Base-by-base conservation (phyloP, 148 eudicot species). In the Fagopyrum tataricum region DNA sequence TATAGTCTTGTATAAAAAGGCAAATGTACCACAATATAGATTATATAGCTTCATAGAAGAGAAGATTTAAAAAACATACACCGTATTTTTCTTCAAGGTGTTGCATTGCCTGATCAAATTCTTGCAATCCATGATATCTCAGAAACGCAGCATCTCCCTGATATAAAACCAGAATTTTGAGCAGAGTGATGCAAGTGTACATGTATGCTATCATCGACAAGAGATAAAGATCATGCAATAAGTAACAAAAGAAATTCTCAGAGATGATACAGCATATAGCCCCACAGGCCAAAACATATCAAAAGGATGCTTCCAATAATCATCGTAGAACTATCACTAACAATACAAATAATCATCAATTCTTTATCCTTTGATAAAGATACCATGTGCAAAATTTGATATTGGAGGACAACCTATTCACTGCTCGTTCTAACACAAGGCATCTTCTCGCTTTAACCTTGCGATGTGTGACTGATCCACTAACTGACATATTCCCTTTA, bases 141-240 rank as follows among this genome's bases (percentile, higher is more conserved):
- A 96, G 79, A 84, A 83, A 96, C 0, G 86, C 82, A 76, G 99
- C 96, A 90, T 96, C 99, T 17, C 97, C 99, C 99, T 96, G 86
- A 41, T 72, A 37, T 4, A 46, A 3, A 46, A 79, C 23, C 51
- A 74, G 40, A 78, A 3, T 13, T 12, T 64, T 20, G 5, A 14
- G 69, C 15, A 64, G 5, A 37, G 6, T 64, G 69, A 64, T 64
- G 69, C 62, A 64, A 10, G 41, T 64, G 44, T 15, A 64, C 44
- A 64, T 31, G 39, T 26, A 37, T 37, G 69, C 43, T 64, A 64
- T 31, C 69, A 64, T 0, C 44, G 69, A 26, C 41, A 21, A 21
- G 44, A 31, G 20, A 64, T 37, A 31, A 37, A 64, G 69, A 64
- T 64, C 4, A 39, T 37, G 26, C 6, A 12, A 2, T 4, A 11